phyloP scores from a whole-genome alignment of 108 stramenopile species.

The Nitzschia sp. region DNA sequence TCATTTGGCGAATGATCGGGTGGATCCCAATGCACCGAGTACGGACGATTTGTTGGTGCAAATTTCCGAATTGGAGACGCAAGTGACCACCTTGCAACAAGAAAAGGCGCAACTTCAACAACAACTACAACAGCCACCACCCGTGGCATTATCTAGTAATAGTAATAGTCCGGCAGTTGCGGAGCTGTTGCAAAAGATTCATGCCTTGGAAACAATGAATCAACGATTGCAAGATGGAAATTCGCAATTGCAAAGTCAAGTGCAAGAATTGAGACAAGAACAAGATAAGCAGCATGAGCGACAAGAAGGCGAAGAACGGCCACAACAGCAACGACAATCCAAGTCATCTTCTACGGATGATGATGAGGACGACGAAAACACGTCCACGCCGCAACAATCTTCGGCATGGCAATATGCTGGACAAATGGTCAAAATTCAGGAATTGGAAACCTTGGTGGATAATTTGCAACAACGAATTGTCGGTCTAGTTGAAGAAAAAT shows the following conservation, averaged over 20 bases:
- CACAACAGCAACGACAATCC: background rate
- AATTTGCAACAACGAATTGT: constrained; percentile 14
- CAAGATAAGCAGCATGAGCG: background rate
- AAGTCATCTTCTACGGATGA: background rate
- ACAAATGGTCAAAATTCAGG: background rate
- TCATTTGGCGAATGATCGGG: background rate
- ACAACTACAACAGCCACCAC: background rate
- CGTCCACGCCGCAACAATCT: background rate
- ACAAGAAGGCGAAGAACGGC: background rate
- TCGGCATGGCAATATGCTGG: background rate
- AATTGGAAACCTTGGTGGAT: background rate
- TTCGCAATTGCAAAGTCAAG: background rate
- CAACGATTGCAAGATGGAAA: background rate
- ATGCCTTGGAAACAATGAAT: background rate
- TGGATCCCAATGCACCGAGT: background rate
- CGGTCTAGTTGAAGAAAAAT: constrained; percentile 18
- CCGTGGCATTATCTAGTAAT: background rate
- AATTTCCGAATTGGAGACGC: constrained; percentile 12
- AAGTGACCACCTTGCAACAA: constrained; percentile 2
- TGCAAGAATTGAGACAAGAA: background rate
- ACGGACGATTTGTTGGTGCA: constrained; percentile 12
- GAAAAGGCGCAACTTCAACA: background rate
- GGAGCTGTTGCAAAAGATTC: background rate
- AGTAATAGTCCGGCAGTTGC: background rate
- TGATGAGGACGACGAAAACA: background rate